Evolutionary conservation across 768 basidiomycete species (phyloP).

Genomic region (Amylocystis lapponica): DNA sequence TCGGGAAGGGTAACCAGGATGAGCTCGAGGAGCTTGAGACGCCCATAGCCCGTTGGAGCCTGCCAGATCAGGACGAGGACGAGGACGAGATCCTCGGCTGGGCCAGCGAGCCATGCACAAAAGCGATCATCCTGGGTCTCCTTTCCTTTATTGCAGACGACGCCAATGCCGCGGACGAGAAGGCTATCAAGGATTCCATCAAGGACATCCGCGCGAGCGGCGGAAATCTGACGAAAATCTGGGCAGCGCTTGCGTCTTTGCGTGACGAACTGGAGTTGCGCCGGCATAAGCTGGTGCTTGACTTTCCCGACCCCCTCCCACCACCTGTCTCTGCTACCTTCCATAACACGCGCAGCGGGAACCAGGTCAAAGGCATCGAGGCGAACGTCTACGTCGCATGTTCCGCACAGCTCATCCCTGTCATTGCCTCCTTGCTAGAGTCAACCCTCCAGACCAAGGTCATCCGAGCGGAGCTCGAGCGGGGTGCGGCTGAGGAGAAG

Average conservation of each 20-base stretch:
- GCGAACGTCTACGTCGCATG: constrained; percentile 28
- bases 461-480: constrained; percentile 58
- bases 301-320: constrained; percentile 56
- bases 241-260: constrained; percentile 47
- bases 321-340: constrained; percentile 37
- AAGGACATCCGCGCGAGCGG: constrained; percentile 50
- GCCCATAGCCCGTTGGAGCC: constrained; percentile 2
- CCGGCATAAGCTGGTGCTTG: constrained; percentile 18
- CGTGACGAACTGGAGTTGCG: constrained; percentile 35
- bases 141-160: constrained; percentile 46
- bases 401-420: constrained; percentile 63
- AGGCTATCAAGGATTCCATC: constrained; percentile 37
- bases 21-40: constrained; percentile 51
- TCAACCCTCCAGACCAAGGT: constrained; percentile 37
- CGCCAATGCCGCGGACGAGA: constrained; percentile 29
- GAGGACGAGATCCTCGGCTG: constrained; percentile 36
- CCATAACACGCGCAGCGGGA: constrained; percentile 42
- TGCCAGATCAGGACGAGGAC: constrained; percentile 31
- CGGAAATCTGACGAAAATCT: constrained; percentile 56
- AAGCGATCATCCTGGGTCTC: constrained; percentile 56
- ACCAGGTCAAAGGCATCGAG: constrained; percentile 1
- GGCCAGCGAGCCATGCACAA: constrained; percentile 63
- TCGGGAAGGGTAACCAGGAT: constrained; percentile 45
- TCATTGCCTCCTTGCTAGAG: constrained; percentile 55
- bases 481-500: constrained; percentile 48